phyloP scores from a whole-genome alignment of 495 filamentous ascomycete species.

The Ascobolus immersus region DNA sequence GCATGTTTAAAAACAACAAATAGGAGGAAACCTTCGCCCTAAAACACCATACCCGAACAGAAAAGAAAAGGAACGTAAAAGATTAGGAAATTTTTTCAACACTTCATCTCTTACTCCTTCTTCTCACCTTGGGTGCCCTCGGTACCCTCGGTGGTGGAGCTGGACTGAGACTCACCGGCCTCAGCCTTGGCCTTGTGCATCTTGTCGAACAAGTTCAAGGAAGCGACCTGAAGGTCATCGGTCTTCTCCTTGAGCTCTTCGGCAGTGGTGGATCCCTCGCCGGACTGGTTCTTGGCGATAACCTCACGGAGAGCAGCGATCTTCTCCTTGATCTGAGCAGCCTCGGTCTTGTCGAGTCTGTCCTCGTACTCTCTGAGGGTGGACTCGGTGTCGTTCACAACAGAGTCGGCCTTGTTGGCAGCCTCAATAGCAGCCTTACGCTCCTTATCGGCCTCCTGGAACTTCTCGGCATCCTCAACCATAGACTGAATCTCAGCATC shows the following conservation, averaged over 20 bases:
- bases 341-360: conserved; percentile 89
- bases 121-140: conserved; percentile 44
- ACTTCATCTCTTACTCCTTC: conserved; percentile 34
- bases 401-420: conserved; percentile 89
- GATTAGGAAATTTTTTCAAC: conserved; percentile 4
- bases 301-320: conserved; percentile 70
- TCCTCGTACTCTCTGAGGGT: conserved; percentile 89
- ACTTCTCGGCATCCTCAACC: conserved; percentile 94
- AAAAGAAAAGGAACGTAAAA: conserved; percentile 4
- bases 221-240: conserved; percentile 86
- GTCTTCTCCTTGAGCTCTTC: conserved; percentile 93
- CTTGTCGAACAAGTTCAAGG: conserved; percentile 95
- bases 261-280: conserved; percentile 60
- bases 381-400: conserved; percentile 94
- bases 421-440: conserved; percentile 84
- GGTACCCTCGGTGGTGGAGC: conserved; percentile 11
- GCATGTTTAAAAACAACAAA: no score
- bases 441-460: conserved; percentile 83
- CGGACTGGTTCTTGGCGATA: conserved; percentile 80
- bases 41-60: conserved; percentile 6
- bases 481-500: conserved; percentile 84
- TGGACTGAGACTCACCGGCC: no score
- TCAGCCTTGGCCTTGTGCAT: conserved; percentile 88
- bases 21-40: no score
- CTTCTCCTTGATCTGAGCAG: conserved; percentile 79